These are phyloP conservation scores for Glycine tomentella DNA, from an alignment of 306 rosid species.

Conservation along the genomic window DNA sequence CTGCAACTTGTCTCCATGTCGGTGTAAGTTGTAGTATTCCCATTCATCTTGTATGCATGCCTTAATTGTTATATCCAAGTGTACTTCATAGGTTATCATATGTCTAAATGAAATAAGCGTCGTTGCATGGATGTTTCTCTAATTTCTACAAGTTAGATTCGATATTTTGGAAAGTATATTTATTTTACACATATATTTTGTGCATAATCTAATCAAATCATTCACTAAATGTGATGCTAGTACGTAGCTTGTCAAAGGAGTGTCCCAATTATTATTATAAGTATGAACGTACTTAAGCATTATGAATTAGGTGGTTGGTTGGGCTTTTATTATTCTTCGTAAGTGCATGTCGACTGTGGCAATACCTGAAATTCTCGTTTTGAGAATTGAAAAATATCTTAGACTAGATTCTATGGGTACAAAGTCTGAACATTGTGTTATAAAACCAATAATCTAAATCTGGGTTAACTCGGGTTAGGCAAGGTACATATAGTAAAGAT, in stretches of 20 bases:
- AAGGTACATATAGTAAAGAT: background rate
- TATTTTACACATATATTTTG: background rate
- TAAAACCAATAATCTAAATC: conserved; percentile 5
- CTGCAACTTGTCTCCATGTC: background rate
- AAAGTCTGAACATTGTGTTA: background rate
- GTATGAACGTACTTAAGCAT: background rate
- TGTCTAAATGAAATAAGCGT: background rate
- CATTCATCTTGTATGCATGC: background rate
- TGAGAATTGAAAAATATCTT: conserved; percentile 4
- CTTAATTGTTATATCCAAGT: background rate
- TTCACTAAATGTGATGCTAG: background rate
- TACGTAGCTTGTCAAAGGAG: no score
- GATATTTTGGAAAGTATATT: background rate
- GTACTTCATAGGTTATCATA: background rate
- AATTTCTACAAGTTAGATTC: background rate
- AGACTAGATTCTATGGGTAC: conserved; percentile 34
- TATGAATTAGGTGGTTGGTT: no score
- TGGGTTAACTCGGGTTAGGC: background rate
- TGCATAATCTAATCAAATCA: conserved; percentile 2
- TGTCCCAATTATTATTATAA: background rate
- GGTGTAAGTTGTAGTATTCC: background rate
- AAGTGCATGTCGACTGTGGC: no score
- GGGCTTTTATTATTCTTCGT: no score
- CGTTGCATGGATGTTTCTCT: background rate
- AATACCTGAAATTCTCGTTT: no score